Evolutionary conservation across 768 basidiomycete species (phyloP), one percentile per base, ranked within the genome.

Genomic region (Suillus luteus): DNA sequence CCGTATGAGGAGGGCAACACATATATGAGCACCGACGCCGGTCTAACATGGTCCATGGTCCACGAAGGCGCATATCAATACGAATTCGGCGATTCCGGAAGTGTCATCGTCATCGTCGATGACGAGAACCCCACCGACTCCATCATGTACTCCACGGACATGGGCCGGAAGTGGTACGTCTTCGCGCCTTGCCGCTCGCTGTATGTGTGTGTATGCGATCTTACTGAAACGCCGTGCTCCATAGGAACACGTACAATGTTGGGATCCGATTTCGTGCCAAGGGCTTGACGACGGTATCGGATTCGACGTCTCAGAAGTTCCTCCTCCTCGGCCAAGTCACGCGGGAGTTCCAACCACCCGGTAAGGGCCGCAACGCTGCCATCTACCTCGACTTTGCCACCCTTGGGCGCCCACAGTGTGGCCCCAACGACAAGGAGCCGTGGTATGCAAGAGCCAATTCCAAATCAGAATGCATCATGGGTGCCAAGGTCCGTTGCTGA

Each of bases 281-380:
- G 9, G 86, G 86, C 0, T 79, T 99, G n/a, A 88, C 91, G 48
- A 97, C 95, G 4, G 84, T 98, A 6, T 93, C 94, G 0, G 97
- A 99, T 68, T 94, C 94, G 14, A 98, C 97, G 0, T 96, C 94
- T 0, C 96, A 97, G 73, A 98, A 96, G 76, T 98, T 99, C 80
- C 72, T 99, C 10, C 81, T 99, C 9, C 82, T 97, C 31, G 97
- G 91, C 5, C 88, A 90, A 64, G 81, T 95, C 14, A 78, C 85
- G 2, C 85, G 88, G 24, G 75, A 81, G 14, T 87, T 92, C 60
- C 80, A 85, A 68, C 79, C 74, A 35, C 72, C 76, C n/a, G 77
- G 77, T 0, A 72, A 81, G 1, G 88, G 88, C 11, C 82, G 86
- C 0, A 88, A 90, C 65, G 93, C 86, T 1, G 77, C 89, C 14